These are phyloP conservation scores for Ogataea nonfermentans DNA, from an alignment of 805 yeast species.

Conservation along the genomic window DNA sequence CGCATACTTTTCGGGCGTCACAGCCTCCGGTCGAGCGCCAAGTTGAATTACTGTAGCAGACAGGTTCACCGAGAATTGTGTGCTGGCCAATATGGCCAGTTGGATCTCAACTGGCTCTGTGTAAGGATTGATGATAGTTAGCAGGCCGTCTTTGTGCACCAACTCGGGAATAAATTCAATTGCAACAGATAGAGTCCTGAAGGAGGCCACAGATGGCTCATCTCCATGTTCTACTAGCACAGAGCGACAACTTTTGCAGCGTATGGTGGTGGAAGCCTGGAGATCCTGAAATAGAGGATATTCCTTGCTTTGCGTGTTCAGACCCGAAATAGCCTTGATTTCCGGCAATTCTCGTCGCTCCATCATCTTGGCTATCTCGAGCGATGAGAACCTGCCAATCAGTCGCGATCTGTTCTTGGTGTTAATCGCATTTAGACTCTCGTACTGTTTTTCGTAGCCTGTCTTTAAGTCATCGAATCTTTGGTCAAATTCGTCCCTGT, in stretches of 20 bases:
- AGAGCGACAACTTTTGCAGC: slow-evolving; percentile 26
- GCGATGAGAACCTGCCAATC: slow-evolving; percentile 16
- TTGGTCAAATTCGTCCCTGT: slow-evolving; percentile 6
- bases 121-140: neutral
- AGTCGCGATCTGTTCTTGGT: slow-evolving; percentile 13
- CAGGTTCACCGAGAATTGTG: neutral
- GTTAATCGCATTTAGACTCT: slow-evolving; percentile 14
- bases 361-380: slow-evolving; percentile 24
- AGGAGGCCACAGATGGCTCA: slow-evolving; percentile 23
- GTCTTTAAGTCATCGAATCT: slow-evolving; percentile 16
- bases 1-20: slow-evolving; percentile 5
- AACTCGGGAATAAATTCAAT: slow-evolving; percentile 26
- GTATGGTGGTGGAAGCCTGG: slow-evolving; percentile 12
- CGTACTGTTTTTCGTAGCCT: slow-evolving; percentile 20
- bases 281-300: slow-evolving; percentile 24
- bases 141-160: slow-evolving; percentile 1
- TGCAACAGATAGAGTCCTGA: slow-evolving; percentile 15
- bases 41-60: neutral
- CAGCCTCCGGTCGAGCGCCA: slow-evolving; percentile 1
- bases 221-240: slow-evolving; percentile 18
- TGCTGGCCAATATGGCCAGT: neutral
- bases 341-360: slow-evolving; percentile 10
- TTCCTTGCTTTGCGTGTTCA: neutral
- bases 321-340: neutral
- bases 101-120: slow-evolving; percentile 9